Evolutionary conservation across 768 basidiomycete species (phyloP), one percentile per base, ranked within the genome.

Genomic region (Termitomyces sp.): DNA sequence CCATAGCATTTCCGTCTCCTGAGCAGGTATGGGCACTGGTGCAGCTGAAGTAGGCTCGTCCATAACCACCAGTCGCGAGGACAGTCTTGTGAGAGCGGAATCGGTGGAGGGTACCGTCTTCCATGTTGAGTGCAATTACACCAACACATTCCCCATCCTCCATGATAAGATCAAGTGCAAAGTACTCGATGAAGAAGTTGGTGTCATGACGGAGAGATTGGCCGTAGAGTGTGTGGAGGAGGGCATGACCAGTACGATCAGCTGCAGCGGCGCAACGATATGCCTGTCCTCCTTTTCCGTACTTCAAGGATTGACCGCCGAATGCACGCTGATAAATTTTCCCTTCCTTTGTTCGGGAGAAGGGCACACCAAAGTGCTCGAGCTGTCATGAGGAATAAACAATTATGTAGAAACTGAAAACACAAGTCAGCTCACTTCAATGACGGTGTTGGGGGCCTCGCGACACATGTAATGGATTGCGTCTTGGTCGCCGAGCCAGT

Each of bases 131-230:
- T 13, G 97, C 97, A 68, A 98, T 91, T 49, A 99, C 97, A 76
- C 97, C 97, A 54, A 99, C 95, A 77, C 97, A 99, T 74, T 98
- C 94, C 63, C 95, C 97, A 59, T 90, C 94, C 70, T 98, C 81
- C 97, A 99, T 99, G 70, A 99, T 93, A 56, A 99, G 78, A 70
- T 99, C 97, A 54, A 96, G 84, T n/a, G 96, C 97, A 70, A 99
- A 98, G 74, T 96, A 99, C 72, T 99, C 97, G 72, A 99, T 98
- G 79, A 99, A 99, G 76, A 98, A 99, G 75, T 98, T 96, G 70
- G 97, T 98, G 80, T 98, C 88, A 80, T 99, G 97, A 55, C 94
- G 89, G 57, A 99, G 85, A 55, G 96, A 98, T 78, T 99, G 97
- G 63, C 97, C 97, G 66, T 99, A 99, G 53, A 99, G 91, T 9